A percentile compares a stretch with the other conserved stretches of the same genome.
Evolutionary conservation across 768 basidiomycete genomes (phyloP).

Genomic region (Tulasnella sp.): DNA sequence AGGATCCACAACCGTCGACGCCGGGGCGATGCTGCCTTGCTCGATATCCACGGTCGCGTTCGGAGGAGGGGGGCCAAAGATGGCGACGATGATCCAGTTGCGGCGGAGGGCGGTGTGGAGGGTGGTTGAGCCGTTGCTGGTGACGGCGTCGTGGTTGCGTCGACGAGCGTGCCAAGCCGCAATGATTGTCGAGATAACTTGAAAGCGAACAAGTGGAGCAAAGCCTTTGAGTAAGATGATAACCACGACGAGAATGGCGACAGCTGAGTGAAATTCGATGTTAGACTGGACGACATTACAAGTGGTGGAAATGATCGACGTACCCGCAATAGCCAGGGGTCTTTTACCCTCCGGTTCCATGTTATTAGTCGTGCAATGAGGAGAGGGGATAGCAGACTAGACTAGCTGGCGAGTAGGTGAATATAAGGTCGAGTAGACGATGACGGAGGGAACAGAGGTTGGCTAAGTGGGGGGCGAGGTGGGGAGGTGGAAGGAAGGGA

Average conservation of each 20-base stretch:
- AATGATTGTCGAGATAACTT: background rate
- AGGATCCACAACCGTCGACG: background rate
- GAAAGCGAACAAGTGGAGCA: background rate
- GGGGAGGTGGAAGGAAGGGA: too few species aligned
- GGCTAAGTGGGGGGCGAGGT: too few species aligned
- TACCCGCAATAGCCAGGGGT: background rate
- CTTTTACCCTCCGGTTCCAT: background rate
- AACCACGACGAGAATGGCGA: background rate
- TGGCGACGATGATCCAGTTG: background rate
- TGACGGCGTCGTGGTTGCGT: background rate
- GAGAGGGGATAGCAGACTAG: background rate
- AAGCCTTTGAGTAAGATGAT: background rate
- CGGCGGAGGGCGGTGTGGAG: background rate
- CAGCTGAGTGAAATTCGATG: background rate
- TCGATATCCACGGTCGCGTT: background rate
- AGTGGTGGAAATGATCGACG: background rate
- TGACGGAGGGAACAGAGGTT: too few species aligned
- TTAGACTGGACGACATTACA: background rate
- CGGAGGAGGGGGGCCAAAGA: background rate
- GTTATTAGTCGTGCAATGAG: background rate
- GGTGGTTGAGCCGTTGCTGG: background rate
- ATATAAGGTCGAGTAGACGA: too few species aligned
- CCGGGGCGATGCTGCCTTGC: background rate
- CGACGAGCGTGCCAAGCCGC: background rate
- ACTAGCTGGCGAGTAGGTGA: too few species aligned